Evolutionary conservation across 2,329 filamentous ascomycete species (phyloP).

Genomic region (Sarocladium strictum): DNA sequence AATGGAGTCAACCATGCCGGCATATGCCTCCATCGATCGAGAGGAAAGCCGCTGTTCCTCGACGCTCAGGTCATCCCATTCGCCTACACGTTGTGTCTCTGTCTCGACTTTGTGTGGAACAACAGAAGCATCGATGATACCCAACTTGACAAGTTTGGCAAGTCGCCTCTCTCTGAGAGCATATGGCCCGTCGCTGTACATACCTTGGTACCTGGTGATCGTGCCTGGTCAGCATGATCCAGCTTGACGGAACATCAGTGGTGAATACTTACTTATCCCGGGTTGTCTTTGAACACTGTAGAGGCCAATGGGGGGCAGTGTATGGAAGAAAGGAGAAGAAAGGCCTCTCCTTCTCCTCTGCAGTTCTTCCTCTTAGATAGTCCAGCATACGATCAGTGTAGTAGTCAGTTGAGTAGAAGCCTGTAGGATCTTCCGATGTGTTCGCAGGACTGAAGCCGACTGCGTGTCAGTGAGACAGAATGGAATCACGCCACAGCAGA

Average conservation of each 20-base stretch:
- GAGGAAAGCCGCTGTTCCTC: background rate
- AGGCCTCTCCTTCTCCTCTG: conserved; percentile 19
- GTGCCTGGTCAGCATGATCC: too few relatives aligned
- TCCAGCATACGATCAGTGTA: conserved; percentile 38
- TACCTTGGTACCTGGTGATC: conserved; percentile 49
- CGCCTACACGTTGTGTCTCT: background rate
- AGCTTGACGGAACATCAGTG: too few relatives aligned
- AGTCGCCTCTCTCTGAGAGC: conserved; percentile 46
- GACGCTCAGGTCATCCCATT: background rate
- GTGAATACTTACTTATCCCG: too few relatives aligned
- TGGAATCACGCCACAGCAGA: conserved; percentile 12
- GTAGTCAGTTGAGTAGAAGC: conserved; percentile 39
- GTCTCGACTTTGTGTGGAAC: background rate
- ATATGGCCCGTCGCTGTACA: conserved; percentile 57
- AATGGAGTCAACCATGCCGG: conserved; percentile 58
- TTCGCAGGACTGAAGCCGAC: too few relatives aligned
- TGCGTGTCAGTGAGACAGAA: too few relatives aligned
- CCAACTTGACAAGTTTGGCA: conserved; percentile 47
- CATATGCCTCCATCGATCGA: conserved; percentile 36
- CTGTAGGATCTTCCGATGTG: conserved; percentile 31
- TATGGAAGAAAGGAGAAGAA: conserved; percentile 32
- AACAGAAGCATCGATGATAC: conserved; percentile 33
- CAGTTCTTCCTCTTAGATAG: conserved; percentile 27
- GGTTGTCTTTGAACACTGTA: conserved; percentile 56
- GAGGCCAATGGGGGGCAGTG: conserved; percentile 58